Base-by-base conservation (phyloP, 805 yeast species). In the Saturnispora dispora region DNA sequence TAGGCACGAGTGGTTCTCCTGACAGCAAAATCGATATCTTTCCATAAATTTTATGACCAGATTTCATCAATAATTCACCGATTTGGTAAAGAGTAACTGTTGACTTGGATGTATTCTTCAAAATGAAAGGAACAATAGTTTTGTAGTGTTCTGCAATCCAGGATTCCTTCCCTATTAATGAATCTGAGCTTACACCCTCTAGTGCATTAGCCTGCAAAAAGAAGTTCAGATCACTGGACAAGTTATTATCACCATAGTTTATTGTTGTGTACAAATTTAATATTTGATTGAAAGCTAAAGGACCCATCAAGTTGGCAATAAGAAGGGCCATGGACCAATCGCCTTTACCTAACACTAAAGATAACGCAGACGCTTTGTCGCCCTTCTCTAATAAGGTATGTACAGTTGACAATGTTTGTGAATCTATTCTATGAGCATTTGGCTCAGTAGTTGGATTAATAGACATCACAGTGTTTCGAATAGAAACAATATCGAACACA, bases 271-370 rank as follows among this genome's bases (percentile, higher is more conserved):
- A 67, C 13, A 64, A 42, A 23, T 81, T 72, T 5, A 83, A 82
- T 2, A 83, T 76, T 23, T 63, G 59, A 10, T 57, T 50, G 40
- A 64, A 58, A 37, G 73, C 71, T 3, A 79, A 82, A 20, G 78
- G 76, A 2, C 93, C 84, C 27, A 80, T 68, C 17, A 87, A 64
- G 53, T 82, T 76, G 1, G 95, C 82, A 47, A 90, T 70, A 30
- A 88, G 63, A 50, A 91, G 66, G 0, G 96, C 85, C 64, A 89
- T 71, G 0, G 91, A 81, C 84, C 87, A 90, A 57, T 87, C 86
- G 9, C 79, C 76, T 49, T 78, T 76, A 1, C 75, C 71, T 18
- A 89, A 63, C 1, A 93, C 82, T 50, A 73, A 69, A 23, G 75
- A 71, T 46, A 89, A 66, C 0, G 96, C 96, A 5, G 73, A 76